A percentile compares a stretch with the other conserved stretches of the same genome.
Evolutionary conservation across 208 protist species (phyloP).

Genomic region (Acanthamoeba sp.): DNA sequence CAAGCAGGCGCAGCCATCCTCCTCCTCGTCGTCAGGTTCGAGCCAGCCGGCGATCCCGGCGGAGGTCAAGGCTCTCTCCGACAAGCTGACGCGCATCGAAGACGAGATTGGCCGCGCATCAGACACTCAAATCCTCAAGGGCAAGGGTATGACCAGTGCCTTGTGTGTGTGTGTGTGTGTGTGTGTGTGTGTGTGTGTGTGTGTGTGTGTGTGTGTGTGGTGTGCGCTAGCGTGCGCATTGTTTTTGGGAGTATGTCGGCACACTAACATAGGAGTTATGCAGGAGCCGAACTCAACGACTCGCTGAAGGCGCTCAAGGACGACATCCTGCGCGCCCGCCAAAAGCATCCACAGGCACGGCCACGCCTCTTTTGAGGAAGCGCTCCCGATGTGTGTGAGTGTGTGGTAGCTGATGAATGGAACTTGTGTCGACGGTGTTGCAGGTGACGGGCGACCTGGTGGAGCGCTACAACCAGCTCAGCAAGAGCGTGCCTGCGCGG

Average conservation of each 20-base stretch:
- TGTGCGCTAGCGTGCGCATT: too few species aligned
- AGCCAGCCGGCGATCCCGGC: neutral
- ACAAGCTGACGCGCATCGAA: neutral
- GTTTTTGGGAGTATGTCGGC: neutral
- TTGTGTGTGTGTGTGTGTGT: too few species aligned
- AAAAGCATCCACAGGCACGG: neutral
- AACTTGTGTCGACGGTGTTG: too few species aligned
- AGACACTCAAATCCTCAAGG: constrained; percentile 9
- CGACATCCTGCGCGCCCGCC: neutral
- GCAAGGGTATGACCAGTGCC: too few species aligned
- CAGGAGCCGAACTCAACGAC: constrained; percentile 7
- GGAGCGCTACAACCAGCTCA: constrained; percentile 12
- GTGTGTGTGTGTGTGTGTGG: too few species aligned
- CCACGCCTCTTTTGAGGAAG: neutral
- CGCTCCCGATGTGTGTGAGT: neutral
- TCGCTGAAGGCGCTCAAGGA: constrained; percentile 7
- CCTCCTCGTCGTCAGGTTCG: too few species aligned
- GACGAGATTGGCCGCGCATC: neutral
- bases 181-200: too few species aligned
- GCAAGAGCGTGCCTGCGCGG: constrained; percentile 5
- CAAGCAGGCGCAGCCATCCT: neutral
- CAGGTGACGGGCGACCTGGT: constrained; percentile 17
- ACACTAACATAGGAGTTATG: neutral
- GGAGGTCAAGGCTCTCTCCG: neutral
- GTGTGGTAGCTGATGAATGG: too few species aligned